These are phyloP conservation scores for Kodamaea ohmeri DNA, from an alignment of 1,139 yeast genomes.

Conservation along the genomic window DNA sequence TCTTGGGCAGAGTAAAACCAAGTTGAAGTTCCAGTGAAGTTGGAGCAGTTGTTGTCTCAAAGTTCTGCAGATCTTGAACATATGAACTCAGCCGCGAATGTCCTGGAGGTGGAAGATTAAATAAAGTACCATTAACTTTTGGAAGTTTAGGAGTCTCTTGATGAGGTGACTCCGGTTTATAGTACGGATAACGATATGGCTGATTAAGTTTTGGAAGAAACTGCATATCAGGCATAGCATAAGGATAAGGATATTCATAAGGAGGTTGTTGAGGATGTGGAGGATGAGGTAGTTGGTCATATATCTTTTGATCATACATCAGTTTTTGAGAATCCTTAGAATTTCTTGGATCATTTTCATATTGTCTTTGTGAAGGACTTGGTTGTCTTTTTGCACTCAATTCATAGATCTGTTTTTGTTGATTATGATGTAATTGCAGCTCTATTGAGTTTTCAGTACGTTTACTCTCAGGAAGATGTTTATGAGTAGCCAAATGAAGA, in stretches of 20 bases:
- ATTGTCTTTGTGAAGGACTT: slow-evolving; percentile 22
- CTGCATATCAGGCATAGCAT: slow-evolving; percentile 11
- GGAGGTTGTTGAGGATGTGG: too few species aligned
- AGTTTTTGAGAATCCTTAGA: too few species aligned
- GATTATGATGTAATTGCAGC: slow-evolving; percentile 19
- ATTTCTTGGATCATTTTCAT: too few species aligned
- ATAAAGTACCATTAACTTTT: slow-evolving; percentile 31
- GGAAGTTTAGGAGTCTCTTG: slow-evolving; percentile 34
- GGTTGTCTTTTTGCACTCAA: background rate
- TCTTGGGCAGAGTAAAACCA: slow-evolving; percentile 51
- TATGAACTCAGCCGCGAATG: slow-evolving; percentile 34
- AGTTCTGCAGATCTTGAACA: slow-evolving; percentile 10
- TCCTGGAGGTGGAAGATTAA: slow-evolving; percentile 36
- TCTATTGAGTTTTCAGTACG: slow-evolving; percentile 12
- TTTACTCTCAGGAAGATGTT: slow-evolving; percentile 52
- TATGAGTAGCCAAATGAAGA: slow-evolving; percentile 69
- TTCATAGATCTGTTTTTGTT: slow-evolving; percentile 17
- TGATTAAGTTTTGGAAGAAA: slow-evolving; percentile 14
- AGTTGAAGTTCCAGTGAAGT: slow-evolving; percentile 33
- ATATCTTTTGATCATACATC: too few species aligned
- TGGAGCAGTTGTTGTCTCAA: slow-evolving; percentile 17
- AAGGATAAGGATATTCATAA: too few species aligned
- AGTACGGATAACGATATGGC: slow-evolving; percentile 16
- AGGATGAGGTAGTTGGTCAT: too few species aligned
- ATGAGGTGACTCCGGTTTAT: slow-evolving; percentile 13